These are phyloP conservation scores for Mycena galopus DNA, from an alignment of 768 basidiomycete genomes.

Conservation along the genomic window DNA sequence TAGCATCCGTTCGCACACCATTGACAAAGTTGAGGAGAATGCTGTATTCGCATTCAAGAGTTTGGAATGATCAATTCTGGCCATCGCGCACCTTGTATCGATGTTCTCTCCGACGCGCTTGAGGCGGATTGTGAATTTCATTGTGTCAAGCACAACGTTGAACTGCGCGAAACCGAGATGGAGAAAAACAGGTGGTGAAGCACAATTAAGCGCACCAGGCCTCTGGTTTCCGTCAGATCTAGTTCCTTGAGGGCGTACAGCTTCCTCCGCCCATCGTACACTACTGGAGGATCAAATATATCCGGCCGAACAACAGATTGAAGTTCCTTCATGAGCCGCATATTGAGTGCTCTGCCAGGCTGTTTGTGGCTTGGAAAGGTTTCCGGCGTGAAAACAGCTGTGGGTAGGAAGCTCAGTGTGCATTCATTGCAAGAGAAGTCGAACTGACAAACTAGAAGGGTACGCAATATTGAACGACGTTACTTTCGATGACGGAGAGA, in stretches of 20 bases:
- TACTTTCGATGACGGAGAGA: not conserved
- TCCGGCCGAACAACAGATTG: conserved; percentile 58
- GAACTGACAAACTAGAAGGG: not conserved
- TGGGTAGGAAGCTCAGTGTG: too few relatives aligned
- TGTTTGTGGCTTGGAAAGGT: too few relatives aligned
- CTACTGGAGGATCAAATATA: conserved; percentile 61
- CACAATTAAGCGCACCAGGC: conserved; percentile 5
- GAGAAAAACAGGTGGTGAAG: not conserved
- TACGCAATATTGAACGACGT: not conserved
- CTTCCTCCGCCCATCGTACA: conserved; percentile 74
- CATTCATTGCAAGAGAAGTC: too few relatives aligned
- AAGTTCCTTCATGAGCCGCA: conserved; percentile 61
- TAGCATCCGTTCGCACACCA: too few relatives aligned
- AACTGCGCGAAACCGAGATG: conserved; percentile 35
- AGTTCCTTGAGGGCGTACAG: conserved; percentile 63
- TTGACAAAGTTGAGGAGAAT: too few relatives aligned
- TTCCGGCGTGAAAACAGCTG: too few relatives aligned
- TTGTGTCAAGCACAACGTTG: too few relatives aligned
- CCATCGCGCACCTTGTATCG: too few relatives aligned
- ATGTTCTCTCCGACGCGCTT: too few relatives aligned
- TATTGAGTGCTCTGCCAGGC: conserved; percentile 49
- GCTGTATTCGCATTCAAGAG: too few relatives aligned
- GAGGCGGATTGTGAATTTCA: too few relatives aligned
- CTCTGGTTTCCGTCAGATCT: conserved; percentile 45
- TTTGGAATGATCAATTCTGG: too few relatives aligned